Percentiles rank a stretch among this genome's conserved stretches.
These are phyloP conservation scores for Pascua sp. DNA, from an alignment of 1,284 basidiomycete species.

Conservation along the genomic window DNA sequence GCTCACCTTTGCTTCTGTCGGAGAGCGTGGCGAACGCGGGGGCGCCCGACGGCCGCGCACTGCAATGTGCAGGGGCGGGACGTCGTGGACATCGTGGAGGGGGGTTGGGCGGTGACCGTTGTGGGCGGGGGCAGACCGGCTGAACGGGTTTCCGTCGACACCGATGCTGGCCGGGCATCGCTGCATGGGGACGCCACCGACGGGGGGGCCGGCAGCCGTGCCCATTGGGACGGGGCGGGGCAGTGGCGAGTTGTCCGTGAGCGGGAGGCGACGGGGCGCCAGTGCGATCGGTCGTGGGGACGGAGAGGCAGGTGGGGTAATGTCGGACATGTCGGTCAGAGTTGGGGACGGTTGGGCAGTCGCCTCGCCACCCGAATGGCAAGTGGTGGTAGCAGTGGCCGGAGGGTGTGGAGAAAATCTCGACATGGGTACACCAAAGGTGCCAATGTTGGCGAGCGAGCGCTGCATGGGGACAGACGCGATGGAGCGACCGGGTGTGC, in stretches of 20 bases:
- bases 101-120: no score
- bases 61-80: no score
- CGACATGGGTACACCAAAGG: neutral
- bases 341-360: neutral
- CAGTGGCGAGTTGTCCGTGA: neutral
- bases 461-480: constrained; percentile 7
- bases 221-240: neutral
- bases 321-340: neutral
- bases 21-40: no score
- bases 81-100: no score
- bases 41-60: no score
- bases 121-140: neutral
- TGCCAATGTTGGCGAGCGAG: constrained; percentile 2
- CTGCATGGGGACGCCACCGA: constrained; percentile 13
- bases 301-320: neutral
- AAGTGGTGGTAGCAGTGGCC: neutral
- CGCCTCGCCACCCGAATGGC: neutral
- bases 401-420: neutral
- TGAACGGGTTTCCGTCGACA: constrained; percentile 18
- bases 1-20: no score
- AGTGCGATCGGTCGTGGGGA: neutral
- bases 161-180: constrained; percentile 8
- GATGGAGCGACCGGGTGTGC: neutral
- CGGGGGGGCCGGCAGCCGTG: neutral
- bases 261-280: constrained; percentile 1